Evolutionary conservation across 768 basidiomycete genomes (phyloP).

Genomic region (Lactarius quietus): DNA sequence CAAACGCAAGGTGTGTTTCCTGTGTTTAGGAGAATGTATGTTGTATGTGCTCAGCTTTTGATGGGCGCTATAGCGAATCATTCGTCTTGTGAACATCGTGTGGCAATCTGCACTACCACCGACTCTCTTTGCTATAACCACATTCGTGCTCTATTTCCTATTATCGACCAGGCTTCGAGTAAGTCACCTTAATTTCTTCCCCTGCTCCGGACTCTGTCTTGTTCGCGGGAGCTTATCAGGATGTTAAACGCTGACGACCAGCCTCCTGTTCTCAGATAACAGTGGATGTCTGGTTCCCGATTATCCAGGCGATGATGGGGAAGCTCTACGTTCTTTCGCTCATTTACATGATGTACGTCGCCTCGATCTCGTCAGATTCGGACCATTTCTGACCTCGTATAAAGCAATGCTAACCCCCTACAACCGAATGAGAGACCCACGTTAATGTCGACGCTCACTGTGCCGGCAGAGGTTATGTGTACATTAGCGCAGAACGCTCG

Average conservation of each 20-base stretch:
- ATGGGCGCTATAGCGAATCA: background rate
- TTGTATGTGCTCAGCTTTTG: background rate
- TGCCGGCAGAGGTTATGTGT: background rate
- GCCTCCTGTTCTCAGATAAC: background rate
- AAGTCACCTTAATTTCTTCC: background rate
- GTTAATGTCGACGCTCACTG: constrained; percentile 4
- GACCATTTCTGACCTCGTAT: background rate
- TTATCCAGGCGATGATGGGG: constrained; percentile 7
- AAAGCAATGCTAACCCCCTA: background rate
- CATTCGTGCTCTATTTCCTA: background rate
- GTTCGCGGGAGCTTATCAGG: no score
- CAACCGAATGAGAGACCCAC: background rate
- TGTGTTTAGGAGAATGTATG: background rate
- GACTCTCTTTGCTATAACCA: constrained; percentile 9
- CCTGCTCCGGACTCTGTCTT: background rate
- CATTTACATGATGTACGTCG: constrained; percentile 10
- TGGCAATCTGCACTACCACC: constrained; percentile 20
- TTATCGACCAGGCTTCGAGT: background rate
- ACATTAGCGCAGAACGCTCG: background rate
- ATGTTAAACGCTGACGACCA: background rate
- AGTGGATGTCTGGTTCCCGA: background rate
- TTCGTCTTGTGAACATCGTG: constrained; percentile 4
- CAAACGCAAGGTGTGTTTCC: constrained; percentile 9
- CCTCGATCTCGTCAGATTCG: background rate
- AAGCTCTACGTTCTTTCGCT: constrained; percentile 22